phyloP scores from a whole-genome alignment of 1,139 yeast species.

The Ogataea hybrid region DNA sequence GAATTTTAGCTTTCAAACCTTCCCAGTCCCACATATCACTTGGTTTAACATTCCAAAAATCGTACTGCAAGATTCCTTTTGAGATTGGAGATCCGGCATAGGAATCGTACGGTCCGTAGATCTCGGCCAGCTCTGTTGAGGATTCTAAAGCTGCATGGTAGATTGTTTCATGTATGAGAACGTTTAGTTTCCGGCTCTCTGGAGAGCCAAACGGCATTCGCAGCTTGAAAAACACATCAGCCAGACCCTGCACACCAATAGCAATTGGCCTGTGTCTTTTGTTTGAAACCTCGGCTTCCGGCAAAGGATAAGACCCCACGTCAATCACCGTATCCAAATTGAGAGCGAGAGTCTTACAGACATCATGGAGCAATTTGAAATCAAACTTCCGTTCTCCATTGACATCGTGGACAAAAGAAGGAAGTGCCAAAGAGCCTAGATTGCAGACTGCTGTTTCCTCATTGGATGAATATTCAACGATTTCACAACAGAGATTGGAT shows the following conservation, averaged over 20 bases:
- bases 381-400: constrained; percentile 38
- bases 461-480: constrained; percentile 52
- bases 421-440: constrained; percentile 52
- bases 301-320: constrained; percentile 51
- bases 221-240: constrained; percentile 52
- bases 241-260: constrained; percentile 59
- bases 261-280: constrained; percentile 57
- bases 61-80: constrained; percentile 51
- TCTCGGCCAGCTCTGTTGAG: constrained; percentile 50
- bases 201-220: constrained; percentile 53
- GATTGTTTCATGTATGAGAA: constrained; percentile 56
- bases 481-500: constrained; percentile 58
- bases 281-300: constrained; percentile 48
- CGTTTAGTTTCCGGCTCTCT: constrained; percentile 49
- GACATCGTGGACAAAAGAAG: constrained; percentile 41
- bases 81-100: constrained; percentile 58
- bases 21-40: constrained; percentile 55
- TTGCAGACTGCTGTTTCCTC: constrained; percentile 60
- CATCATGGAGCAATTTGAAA: constrained; percentile 48
- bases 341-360: constrained; percentile 48
- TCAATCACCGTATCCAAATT: constrained; percentile 55
- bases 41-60: constrained; percentile 53
- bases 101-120: constrained; percentile 46
- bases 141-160: constrained; percentile 59
- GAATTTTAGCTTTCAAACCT: constrained; percentile 39